These are phyloP conservation scores for Ophiostoma quercus DNA, from an alignment of 2,329 filamentous ascomycete genomes.

Conservation along the genomic window DNA sequence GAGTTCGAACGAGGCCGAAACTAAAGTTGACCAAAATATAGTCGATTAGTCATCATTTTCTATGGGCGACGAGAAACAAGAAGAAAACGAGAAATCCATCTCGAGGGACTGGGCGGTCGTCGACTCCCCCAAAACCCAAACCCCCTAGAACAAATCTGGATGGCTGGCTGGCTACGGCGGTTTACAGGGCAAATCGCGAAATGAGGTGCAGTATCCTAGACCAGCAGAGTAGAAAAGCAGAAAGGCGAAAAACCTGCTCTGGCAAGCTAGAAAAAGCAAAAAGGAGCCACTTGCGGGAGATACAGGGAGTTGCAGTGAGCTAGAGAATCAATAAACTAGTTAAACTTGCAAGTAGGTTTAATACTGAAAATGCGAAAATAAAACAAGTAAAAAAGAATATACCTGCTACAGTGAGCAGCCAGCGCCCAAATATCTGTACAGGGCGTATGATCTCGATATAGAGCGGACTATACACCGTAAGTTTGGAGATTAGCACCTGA, in stretches of 20 bases:
- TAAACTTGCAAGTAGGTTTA: neutral
- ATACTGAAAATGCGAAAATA: neutral
- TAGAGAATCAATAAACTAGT: neutral
- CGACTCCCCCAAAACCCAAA: constrained; percentile 6
- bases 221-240: neutral
- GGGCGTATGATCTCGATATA: neutral
- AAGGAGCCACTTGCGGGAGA: constrained; percentile 6
- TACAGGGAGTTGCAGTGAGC: constrained; percentile 10
- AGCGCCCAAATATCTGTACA: neutral
- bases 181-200: constrained; percentile 13
- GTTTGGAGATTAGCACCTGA: neutral
- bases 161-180: neutral
- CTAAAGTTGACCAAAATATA: neutral
- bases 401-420: neutral
- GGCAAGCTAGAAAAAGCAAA: constrained; percentile 1
- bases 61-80: neutral
- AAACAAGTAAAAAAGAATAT: neutral
- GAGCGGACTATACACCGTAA: neutral
- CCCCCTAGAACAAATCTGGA: neutral
- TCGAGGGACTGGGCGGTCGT: constrained; percentile 13
- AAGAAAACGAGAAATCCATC: neutral
- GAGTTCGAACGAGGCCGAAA: neutral
- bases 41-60: neutral
- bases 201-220: neutral
- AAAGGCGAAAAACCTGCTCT: neutral